These are phyloP conservation scores for Claviceps digitariae DNA, from an alignment of 2,329 filamentous ascomycete species.

Conservation along the genomic window DNA sequence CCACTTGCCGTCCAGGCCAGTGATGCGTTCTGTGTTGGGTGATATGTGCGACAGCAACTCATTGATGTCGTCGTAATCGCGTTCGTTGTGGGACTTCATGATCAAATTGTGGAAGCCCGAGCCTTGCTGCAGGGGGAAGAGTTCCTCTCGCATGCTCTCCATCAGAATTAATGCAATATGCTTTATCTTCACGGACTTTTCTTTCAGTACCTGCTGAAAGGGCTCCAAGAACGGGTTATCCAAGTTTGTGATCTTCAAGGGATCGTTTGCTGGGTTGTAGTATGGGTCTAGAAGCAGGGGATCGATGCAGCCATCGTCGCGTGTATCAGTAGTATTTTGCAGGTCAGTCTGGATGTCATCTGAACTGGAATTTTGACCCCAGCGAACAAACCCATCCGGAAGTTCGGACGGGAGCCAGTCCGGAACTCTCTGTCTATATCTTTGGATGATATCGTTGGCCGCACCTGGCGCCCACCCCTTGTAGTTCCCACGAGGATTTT, in stretches of 20 bases:
- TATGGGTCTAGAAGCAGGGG: constrained; percentile 3
- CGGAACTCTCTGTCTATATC: constrained; percentile 14
- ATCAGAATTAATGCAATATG: constrained; percentile 28
- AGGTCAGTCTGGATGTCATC: not conserved
- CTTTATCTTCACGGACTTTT: constrained; percentile 22
- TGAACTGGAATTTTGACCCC: constrained; percentile 14
- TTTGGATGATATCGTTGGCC: constrained; percentile 11
- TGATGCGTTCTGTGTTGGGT: constrained; percentile 12
- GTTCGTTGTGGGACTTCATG: constrained; percentile 19
- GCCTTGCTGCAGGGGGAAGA: constrained; percentile 28
- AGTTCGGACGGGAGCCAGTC: constrained; percentile 16
- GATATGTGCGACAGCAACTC: constrained; percentile 12
- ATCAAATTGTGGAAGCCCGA: constrained; percentile 22
- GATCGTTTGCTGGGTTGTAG: constrained; percentile 24
- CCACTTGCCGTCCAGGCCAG: constrained; percentile 10
- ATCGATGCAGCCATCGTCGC: constrained; percentile 1
- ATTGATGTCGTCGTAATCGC: constrained; percentile 11
- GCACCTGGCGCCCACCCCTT: constrained; percentile 20
- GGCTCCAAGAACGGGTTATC: constrained; percentile 17
- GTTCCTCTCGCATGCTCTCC: constrained; percentile 30
- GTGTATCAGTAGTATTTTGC: not conserved
- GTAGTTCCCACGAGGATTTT: constrained; percentile 14
- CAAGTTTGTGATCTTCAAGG: constrained; percentile 26
- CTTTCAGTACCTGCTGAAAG: constrained; percentile 13
- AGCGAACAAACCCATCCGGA: constrained; percentile 18